Conservation (phyloP, 225 moss, liverwort and hornwort genomes). For the Asterella californica region DNA sequence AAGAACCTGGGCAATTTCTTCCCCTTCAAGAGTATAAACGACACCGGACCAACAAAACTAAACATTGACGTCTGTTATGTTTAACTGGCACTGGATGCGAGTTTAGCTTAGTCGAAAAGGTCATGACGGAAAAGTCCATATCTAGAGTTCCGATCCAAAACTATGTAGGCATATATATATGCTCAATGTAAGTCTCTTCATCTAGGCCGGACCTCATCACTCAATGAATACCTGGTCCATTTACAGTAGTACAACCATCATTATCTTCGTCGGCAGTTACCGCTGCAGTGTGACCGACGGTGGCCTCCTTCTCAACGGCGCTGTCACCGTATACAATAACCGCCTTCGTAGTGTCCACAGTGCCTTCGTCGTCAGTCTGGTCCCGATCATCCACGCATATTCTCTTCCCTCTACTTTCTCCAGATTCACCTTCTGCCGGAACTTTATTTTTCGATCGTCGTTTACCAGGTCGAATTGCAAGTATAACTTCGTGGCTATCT, state of each 20-base stretch:
- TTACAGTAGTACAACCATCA: conserved; percentile 64
- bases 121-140: not conserved
- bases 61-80: not conserved
- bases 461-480: conserved; percentile 23
- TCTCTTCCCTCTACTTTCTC: conserved; percentile 54
- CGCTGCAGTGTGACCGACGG: conserved; percentile 41
- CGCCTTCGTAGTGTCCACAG: conserved; percentile 64
- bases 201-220: too few species aligned
- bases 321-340: conserved; percentile 46
- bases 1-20: not conserved
- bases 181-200: not conserved
- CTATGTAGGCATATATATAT: not conserved
- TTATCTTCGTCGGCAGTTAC: conserved; percentile 44
- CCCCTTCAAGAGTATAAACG: not conserved
- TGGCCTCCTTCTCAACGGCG: conserved; percentile 47
- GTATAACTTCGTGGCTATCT: conserved; percentile 63
- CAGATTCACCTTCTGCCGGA: conserved; percentile 46
- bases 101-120: not conserved
- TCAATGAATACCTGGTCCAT: conserved; percentile 46
- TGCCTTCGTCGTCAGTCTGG: conserved; percentile 51
- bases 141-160: not conserved
- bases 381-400: conserved; percentile 46
- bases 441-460: conserved; percentile 38
- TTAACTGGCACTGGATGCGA: not conserved
- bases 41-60: not conserved